phyloP scores from a whole-genome alignment of 805 yeast genomes.

The Candida sonorensis region DNA sequence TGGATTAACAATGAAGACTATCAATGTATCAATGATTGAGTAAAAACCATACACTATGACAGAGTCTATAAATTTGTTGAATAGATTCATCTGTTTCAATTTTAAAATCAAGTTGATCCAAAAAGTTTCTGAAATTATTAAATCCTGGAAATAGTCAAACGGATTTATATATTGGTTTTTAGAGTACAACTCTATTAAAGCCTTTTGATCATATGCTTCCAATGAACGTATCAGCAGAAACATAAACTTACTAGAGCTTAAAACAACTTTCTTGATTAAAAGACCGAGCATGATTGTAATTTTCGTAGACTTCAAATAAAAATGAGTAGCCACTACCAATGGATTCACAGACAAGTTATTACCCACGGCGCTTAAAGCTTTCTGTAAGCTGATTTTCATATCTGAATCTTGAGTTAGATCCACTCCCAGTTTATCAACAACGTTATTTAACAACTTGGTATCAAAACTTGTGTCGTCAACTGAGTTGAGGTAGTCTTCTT shows the following conservation, averaged over 20 bases:
- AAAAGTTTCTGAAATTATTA: constrained; percentile 9
- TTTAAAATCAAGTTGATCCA: constrained; percentile 15
- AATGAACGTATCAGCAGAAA: constrained; percentile 19
- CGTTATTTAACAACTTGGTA: constrained; percentile 2
- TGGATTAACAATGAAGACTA: constrained; percentile 5
- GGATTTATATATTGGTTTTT: constrained; percentile 6
- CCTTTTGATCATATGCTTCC: constrained; percentile 12
- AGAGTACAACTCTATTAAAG: constrained; percentile 7
- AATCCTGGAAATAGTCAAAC: constrained; percentile 5
- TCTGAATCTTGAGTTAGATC: too few relatives aligned
- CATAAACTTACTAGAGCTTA: constrained; percentile 9
- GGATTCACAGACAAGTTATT: constrained; percentile 1
- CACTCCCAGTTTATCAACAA: too few relatives aligned
- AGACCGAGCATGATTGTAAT: too few relatives aligned
- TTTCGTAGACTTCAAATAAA: constrained; percentile 8
- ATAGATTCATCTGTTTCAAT: constrained; percentile 5
- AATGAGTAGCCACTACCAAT: constrained; percentile 6
- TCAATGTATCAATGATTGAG: constrained; percentile 16
- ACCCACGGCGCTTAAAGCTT: constrained; percentile 4
- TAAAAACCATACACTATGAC: constrained; percentile 19
- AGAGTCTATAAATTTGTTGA: constrained; percentile 12
- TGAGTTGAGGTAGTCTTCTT: too few relatives aligned
- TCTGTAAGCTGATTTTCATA: neutral
- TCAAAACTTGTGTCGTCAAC: too few relatives aligned
- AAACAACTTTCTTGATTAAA: too few relatives aligned